A percentile compares a stretch with the other conserved stretches of the same genome.
Evolutionary conservation across 768 basidiomycete species (phyloP).

Genomic region (Kwoniella sp.): DNA sequence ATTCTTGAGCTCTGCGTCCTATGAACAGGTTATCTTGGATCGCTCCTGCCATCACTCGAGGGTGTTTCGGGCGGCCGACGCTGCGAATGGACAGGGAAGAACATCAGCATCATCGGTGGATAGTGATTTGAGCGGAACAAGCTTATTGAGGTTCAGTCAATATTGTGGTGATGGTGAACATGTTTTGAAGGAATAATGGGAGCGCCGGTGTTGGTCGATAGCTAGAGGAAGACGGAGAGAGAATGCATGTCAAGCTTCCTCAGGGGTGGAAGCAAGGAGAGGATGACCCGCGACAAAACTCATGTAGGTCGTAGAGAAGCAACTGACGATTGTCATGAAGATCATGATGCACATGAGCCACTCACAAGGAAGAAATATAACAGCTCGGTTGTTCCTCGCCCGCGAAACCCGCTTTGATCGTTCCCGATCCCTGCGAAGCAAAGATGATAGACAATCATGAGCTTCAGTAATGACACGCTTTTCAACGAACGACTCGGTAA

Average conservation of each 20-base stretch:
- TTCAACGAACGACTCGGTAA: background rate
- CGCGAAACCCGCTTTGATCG: conserved; percentile 98
- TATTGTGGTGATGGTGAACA: no score
- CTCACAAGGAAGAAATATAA: conserved; percentile 98
- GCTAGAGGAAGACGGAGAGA: no score
- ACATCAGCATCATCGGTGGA: background rate
- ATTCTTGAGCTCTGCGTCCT: conserved; percentile 90
- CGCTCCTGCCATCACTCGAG: conserved; percentile 90
- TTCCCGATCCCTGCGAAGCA: conserved; percentile 87
- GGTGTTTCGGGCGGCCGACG: conserved; percentile 95
- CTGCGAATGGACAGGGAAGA: conserved; percentile 58
- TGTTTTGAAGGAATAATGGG: no score
- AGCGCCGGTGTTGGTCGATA: no score
- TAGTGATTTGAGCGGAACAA: no score
- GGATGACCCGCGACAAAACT: no score
- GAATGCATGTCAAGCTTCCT: no score
- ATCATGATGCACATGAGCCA: background rate
- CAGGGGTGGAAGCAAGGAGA: no score
- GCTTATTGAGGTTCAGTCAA: no score
- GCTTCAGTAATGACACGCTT: background rate
- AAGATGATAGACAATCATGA: conserved; percentile 2
- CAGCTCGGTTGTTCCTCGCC: conserved; percentile 99
- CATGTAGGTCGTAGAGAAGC: no score
- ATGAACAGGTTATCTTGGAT: conserved; percentile 96
- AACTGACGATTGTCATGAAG: no score